A percentile compares a stretch with the other conserved stretches of the same genome.
Evolutionary conservation across 495 filamentous ascomycete genomes (phyloP).

Genomic region (Aspergillus biplanus): DNA sequence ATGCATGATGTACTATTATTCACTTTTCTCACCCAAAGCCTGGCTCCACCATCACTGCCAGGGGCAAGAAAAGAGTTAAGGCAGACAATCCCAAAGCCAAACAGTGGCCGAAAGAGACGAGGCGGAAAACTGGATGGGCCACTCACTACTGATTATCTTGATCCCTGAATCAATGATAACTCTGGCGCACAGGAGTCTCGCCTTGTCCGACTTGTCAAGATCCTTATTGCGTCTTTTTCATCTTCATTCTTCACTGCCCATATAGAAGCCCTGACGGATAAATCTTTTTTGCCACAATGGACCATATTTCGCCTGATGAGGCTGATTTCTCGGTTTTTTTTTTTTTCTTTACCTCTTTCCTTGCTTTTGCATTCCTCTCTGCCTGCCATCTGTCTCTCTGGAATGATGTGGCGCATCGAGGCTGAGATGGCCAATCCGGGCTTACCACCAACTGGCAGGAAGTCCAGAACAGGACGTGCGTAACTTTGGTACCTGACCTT

Average conservation of each 20-base stretch:
- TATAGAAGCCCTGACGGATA: background rate
- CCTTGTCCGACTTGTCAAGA: constrained; percentile 9
- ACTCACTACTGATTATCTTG: constrained; percentile 10
- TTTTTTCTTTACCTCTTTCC: background rate
- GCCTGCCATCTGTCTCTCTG: background rate
- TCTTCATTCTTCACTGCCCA: background rate
- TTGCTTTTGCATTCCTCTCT: background rate
- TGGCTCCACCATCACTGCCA: constrained; percentile 24
- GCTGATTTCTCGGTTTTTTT: constrained; percentile 16
- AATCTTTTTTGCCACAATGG: constrained; percentile 14
- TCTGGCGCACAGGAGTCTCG: constrained; percentile 10
- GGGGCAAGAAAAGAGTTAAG: constrained; percentile 17
- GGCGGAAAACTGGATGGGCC: constrained; percentile 27
- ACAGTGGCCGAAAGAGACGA: constrained; percentile 21
- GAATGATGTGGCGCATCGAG: constrained; percentile 20
- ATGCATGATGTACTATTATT: background rate
- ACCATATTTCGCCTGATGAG: constrained; percentile 15
- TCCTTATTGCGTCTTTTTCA: background rate
- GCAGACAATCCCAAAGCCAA: background rate
- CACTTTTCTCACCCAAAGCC: background rate
- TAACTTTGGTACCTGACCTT: background rate
- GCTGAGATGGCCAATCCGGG: constrained; percentile 2
- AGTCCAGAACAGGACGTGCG: background rate
- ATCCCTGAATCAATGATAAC: constrained; percentile 6
- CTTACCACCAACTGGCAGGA: background rate